Evolutionary conservation across 2,329 filamentous ascomycete species (phyloP), one percentile per base, ranked within the genome.

Genomic region (Leptographium galeiforme): DNA sequence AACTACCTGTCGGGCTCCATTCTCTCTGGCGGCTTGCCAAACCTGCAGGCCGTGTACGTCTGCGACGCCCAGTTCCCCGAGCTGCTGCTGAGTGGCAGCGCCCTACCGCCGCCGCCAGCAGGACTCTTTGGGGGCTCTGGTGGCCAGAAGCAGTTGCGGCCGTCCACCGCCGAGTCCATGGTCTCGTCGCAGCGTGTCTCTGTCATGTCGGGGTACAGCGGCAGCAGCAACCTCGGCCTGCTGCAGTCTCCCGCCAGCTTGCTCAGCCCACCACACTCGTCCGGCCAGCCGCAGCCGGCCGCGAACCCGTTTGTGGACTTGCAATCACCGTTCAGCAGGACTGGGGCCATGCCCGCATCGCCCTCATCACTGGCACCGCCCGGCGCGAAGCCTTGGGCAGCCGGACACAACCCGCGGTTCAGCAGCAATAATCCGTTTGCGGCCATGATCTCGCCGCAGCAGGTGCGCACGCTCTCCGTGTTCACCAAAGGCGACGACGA

Each of bases 1-100:
- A 79, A 81, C 56, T 95, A 95, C 67, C 79, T 97, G 19, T 83
- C 88, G 32, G 79, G 79, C n/a, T 95, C 88, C 0, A 78, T 97
- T 36, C 79, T 93, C 56, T 78, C 81, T 16, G 85, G 84, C 57
- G 78, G 81, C 8, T 75, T 97, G 8, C 89, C 89, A 1, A 78
- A 77, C 39, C 75, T 97, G 10, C 76, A 76, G 39, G 79, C 83
- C 25, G 77, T 97, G 8, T 96, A 94, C 64, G 91, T 96, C 18
- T 85, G 88, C 50, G 89, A 96, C 62, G 79, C 85, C 32, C 75
- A 79, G 50, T 95, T 97, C 64, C 83, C 89, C 2, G 88, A 95
- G 60, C 77, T 84, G 12, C 78, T 96, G 7, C 76, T 89, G 74
- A 73, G 8, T 43, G 53, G 8, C 43, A 53, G 19, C 78, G 82